Base-by-base conservation (phyloP, 805 yeast species). In the Wilhelminamyces savonicus region DNA sequence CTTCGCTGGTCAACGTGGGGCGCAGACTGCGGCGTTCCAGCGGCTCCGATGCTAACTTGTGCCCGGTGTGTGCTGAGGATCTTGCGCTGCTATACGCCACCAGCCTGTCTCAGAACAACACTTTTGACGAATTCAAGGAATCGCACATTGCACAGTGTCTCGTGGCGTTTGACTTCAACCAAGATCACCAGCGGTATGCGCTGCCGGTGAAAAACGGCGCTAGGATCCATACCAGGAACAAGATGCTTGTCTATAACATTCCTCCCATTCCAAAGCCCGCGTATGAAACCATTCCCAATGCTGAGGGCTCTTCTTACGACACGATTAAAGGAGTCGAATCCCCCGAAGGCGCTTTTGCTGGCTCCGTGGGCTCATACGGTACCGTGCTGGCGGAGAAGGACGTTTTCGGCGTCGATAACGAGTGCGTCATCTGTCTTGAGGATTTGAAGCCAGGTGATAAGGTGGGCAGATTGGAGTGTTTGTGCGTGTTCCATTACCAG, bases 361-460 rank as follows among this genome's bases (percentile, higher is more conserved):
- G 19, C 19, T 17, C 19, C 19, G 19, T 17, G 8, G 8, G 8
- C 8, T 17, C 19, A 6, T 6, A 6, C 19, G 8, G 8, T 8
- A 17, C 19, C 8, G 8, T 17, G 6, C 19, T 7, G 8, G 8
- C 6, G 19, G 19, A 17, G 8, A 17, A 17, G 19, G n/a, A n/a
- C n/a, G n/a, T n/a, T n/a, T n/a, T n/a, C n/a, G 19, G 19, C 19
- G 65, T 62, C 12, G 77, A 67, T 20, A 74, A 75, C 28, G 97
- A 92, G 53, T 92, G 99, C 53, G 90, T 86, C 11, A 90, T 92
- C 15, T 92, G 99, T 49, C 74, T 90, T 38, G 98, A 92, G 51
- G 94, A 84, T 13, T 75, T 88, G 52, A 58, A 61, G 27, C 84
- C 88, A 0, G 95, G 95, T 2, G 92, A 87, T 32, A 81, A 80